Conservation (phyloP, 1,284 basidiomycete genomes). For the Sutorius eximius region DNA sequence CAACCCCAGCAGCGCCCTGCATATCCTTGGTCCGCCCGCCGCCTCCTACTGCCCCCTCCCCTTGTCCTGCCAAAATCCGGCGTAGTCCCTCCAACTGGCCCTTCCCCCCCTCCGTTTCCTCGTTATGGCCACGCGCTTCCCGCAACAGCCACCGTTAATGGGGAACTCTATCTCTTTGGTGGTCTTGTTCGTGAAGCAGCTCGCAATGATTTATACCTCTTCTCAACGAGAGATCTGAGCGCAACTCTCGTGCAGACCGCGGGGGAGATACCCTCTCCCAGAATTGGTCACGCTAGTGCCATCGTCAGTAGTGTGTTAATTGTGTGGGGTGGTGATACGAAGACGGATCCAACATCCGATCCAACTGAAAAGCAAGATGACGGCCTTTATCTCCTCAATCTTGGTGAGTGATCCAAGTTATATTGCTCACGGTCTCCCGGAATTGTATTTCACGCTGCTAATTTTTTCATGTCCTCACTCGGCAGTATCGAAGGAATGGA, state of each 20-base stretch:
- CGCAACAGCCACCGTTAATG: slow-evolving; percentile 72
- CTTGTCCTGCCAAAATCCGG: slow-evolving; percentile 62
- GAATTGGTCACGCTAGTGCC: slow-evolving; percentile 95
- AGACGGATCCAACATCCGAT: slow-evolving; percentile 64
- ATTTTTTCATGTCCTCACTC: background rate
- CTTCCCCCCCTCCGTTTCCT: slow-evolving; percentile 88
- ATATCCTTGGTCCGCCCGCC: slow-evolving; percentile 78
- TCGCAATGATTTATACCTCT: slow-evolving; percentile 92
- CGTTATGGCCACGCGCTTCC: slow-evolving; percentile 98
- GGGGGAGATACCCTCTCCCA: slow-evolving; percentile 86
- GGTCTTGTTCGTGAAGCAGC: slow-evolving; percentile 92
- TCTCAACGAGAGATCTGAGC: slow-evolving; percentile 79
- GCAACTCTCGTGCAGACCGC: slow-evolving; percentile 82
- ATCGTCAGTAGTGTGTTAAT: slow-evolving; percentile 95
- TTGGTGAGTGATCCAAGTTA: slow-evolving; percentile 57
- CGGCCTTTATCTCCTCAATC: slow-evolving; percentile 92
- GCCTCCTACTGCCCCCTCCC: slow-evolving; percentile 65
- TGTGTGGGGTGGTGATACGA: slow-evolving; percentile 98
- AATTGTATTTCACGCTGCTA: slow-evolving; percentile 3
- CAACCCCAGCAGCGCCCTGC: slow-evolving; percentile 53
- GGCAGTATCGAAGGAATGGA: slow-evolving; percentile 91
- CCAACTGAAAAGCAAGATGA: slow-evolving; percentile 88
- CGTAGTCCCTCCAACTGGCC: slow-evolving; percentile 54
- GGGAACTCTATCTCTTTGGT: slow-evolving; percentile 96
- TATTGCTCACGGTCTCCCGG: background rate